Conservation (phyloP, 768 basidiomycete species). For the Nidularia sp. region DNA sequence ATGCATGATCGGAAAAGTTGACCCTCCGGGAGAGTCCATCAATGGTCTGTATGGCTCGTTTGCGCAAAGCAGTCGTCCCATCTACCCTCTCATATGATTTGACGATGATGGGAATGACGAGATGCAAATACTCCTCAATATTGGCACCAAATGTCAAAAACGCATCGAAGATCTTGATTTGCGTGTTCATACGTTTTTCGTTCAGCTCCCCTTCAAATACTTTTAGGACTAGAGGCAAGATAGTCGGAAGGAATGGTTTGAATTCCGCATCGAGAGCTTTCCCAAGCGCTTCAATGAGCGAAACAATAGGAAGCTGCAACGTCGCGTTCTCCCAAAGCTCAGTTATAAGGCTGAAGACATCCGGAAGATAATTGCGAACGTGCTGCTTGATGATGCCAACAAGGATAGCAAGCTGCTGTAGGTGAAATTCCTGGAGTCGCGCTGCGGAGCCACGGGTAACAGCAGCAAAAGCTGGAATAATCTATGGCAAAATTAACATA, state of each 20-base stretch:
- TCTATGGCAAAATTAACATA: constrained; percentile 37
- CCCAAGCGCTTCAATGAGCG: constrained; percentile 88
- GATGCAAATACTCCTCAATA: constrained; percentile 96
- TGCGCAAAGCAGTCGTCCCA: constrained; percentile 69
- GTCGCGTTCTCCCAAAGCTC: constrained; percentile 87
- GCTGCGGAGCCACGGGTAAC: constrained; percentile 83
- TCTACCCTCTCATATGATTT: constrained; percentile 85
- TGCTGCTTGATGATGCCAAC: constrained; percentile 97
- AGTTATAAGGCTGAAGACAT: constrained; percentile 79
- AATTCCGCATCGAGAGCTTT: constrained; percentile 96
- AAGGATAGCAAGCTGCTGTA: constrained; percentile 93
- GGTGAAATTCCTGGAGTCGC: constrained; percentile 85
- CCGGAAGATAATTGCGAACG: constrained; percentile 85
- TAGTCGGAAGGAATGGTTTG: constrained; percentile 89
- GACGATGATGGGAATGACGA: constrained; percentile 93
- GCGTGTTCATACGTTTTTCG: constrained; percentile 73
- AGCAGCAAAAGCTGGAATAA: constrained; percentile 90
- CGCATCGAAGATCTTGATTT: constrained; percentile 91
- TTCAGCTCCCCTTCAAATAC: constrained; percentile 87
- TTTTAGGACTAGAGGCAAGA: constrained; percentile 85
- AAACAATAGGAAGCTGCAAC: constrained; percentile 88
- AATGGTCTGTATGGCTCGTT: constrained; percentile 87
- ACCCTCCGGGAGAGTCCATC: constrained; percentile 87
- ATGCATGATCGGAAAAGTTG: constrained; percentile 97
- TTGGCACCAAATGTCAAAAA: constrained; percentile 94